phyloP scores from a whole-genome alignment of 345 rosid species.

The Camelina sativa region DNA sequence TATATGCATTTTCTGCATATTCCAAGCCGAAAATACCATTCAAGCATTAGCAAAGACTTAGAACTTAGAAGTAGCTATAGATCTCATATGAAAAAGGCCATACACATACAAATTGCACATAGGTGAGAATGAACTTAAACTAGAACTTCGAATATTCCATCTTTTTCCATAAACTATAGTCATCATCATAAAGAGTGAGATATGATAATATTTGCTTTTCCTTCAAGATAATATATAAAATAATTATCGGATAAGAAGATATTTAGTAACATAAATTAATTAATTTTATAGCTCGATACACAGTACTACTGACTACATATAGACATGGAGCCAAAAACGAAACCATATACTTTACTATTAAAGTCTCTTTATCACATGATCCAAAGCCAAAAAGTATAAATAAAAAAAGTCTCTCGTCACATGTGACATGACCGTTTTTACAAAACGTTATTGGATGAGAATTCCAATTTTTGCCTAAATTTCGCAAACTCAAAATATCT shows the following conservation, averaged over 20 bases:
- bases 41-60: too few relatives aligned
- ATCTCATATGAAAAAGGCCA: too few relatives aligned
- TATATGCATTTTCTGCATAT: too few relatives aligned
- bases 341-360: not conserved
- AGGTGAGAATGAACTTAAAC: too few relatives aligned
- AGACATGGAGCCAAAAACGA: conserved; percentile 15
- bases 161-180: not conserved
- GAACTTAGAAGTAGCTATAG: too few relatives aligned
- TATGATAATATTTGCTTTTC: not conserved
- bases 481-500: not conserved
- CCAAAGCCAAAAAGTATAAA: conserved; percentile 10
- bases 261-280: not conserved
- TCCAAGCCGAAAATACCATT: too few relatives aligned
- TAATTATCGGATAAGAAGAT: conserved; percentile 2
- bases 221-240: conserved; percentile 28
- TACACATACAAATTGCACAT: too few relatives aligned
- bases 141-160: conserved; percentile 17
- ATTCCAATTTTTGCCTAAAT: not conserved
- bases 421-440: conserved; percentile 7
- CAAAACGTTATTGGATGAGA: not conserved
- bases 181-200: not conserved
- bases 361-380: conserved; percentile 23
- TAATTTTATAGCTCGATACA: not conserved
- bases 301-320: too few relatives aligned
- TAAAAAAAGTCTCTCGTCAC: conserved; percentile 3